These are phyloP conservation scores for Sanguinoderma infundibulare DNA, from an alignment of 1,284 basidiomycete genomes.

Conservation along the genomic window DNA sequence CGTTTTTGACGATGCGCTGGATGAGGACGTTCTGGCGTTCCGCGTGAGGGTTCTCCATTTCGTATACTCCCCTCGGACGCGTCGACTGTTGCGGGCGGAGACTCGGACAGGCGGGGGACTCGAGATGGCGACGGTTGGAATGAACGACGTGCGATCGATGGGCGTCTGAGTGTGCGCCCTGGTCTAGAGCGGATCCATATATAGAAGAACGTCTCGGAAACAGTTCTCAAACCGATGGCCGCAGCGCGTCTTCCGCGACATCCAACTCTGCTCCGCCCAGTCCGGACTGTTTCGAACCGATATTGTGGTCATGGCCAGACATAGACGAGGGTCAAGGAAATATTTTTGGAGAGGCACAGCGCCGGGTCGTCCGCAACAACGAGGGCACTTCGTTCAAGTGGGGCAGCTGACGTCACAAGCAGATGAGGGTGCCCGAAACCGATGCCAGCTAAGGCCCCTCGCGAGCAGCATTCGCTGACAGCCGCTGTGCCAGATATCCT, in stretches of 20 bases:
- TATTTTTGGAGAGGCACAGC: not conserved
- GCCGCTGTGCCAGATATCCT: not conserved
- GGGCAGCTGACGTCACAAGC: constrained; percentile 8
- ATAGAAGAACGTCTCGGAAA: no score
- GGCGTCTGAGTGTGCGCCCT: not conserved
- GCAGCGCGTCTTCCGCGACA: no score
- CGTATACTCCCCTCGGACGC: not conserved
- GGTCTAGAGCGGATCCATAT: not conserved
- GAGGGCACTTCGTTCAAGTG: constrained; percentile 6
- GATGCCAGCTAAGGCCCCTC: no score
- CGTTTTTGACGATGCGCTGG: constrained; percentile 89
- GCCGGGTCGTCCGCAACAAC: constrained; percentile 5
- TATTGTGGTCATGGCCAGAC: no score
- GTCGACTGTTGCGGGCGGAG: not conserved
- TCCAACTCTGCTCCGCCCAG: not conserved
- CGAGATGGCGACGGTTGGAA: not conserved
- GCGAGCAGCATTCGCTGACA: not conserved
- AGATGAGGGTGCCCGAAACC: constrained; percentile 6
- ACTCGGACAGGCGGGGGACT: not conserved
- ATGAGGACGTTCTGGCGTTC: constrained; percentile 89
- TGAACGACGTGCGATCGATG: not conserved
- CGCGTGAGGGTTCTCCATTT: constrained; percentile 91
- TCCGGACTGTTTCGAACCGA: no score
- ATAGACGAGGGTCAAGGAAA: no score
- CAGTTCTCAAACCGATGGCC: not conserved